Evolutionary conservation across 1,139 yeast genomes (phyloP).

Genomic region (Eremothecium gossypii): DNA sequence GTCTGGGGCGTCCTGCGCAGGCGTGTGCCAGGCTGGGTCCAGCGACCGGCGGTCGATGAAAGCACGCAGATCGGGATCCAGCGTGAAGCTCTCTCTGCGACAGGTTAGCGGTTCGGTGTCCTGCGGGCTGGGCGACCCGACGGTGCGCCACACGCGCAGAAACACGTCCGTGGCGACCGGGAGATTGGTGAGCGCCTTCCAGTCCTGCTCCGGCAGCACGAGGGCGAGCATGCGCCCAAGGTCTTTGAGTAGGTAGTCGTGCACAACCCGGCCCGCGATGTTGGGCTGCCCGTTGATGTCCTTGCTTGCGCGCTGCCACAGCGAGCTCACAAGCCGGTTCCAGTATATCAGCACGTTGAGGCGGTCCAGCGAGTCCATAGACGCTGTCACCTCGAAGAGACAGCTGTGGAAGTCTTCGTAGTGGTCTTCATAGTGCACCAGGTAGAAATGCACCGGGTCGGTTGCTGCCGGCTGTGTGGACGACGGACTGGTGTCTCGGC

Average conservation of each 20-base stretch:
- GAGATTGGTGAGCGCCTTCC: slow-evolving; percentile 22
- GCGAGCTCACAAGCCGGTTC: slow-evolving; percentile 13
- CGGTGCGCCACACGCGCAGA: slow-evolving; percentile 9
- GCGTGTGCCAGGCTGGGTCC: slow-evolving; percentile 7
- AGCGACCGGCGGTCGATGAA: background rate
- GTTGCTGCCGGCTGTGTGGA: slow-evolving; percentile 6
- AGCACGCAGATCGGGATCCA: background rate
- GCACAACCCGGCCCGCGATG: slow-evolving; percentile 14
- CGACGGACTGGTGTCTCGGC: slow-evolving; percentile 10
- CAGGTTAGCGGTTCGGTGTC: slow-evolving; percentile 1
- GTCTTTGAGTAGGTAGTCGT: slow-evolving; percentile 17
- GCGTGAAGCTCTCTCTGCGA: background rate
- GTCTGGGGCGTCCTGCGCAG: slow-evolving; percentile 1
- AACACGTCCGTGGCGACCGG: slow-evolving; percentile 14
- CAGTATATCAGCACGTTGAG: slow-evolving; percentile 24
- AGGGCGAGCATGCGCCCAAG: slow-evolving; percentile 14
- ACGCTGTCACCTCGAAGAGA: slow-evolving; percentile 21
- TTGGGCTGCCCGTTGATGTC: slow-evolving; percentile 11
- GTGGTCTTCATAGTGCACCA: slow-evolving; percentile 23
- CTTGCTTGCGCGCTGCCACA: slow-evolving; percentile 13
- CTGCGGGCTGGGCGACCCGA: slow-evolving; percentile 2
- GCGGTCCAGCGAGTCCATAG: slow-evolving; percentile 26
- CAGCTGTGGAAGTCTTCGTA: slow-evolving; percentile 30
- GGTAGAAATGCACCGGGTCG: slow-evolving; percentile 27
- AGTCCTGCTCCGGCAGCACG: slow-evolving; percentile 20